A percentile compares a stretch with the other conserved stretches of the same genome.
These are phyloP conservation scores for Osmanthus fragrans DNA, from an alignment of 257 asterid genomes.

Conservation along the genomic window DNA sequence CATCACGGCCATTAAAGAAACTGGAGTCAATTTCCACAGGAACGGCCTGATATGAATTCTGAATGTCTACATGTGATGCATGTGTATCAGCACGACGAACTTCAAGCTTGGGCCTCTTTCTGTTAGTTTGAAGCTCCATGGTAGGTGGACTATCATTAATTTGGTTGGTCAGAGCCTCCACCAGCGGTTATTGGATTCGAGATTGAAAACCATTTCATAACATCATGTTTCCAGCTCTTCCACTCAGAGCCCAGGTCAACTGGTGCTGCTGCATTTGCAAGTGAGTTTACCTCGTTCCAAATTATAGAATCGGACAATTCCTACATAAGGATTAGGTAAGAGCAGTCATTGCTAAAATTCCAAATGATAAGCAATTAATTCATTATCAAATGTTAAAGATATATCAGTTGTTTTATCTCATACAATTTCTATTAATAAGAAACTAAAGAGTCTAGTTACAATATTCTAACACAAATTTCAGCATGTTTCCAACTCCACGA, in stretches of 20 bases:
- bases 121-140: conserved; percentile 55
- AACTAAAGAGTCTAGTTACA: conserved; percentile 7
- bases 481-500: background rate
- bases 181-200: conserved; percentile 52
- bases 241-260: conserved; percentile 64
- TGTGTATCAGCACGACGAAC: conserved; percentile 95
- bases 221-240: conserved; percentile 91
- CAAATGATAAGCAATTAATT: conserved; percentile 8
- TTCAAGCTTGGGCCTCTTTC: conserved; percentile 95
- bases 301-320: conserved; percentile 76
- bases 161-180: conserved; percentile 47
- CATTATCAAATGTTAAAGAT: conserved; percentile 4
- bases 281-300: conserved; percentile 73
- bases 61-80: conserved; percentile 37
- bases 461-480: background rate
- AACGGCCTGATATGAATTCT: conserved; percentile 51
- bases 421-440: conserved; percentile 11
- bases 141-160: conserved; percentile 45
- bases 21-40: conserved; percentile 52
- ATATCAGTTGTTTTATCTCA: conserved; percentile 6
- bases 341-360: conserved; percentile 15
- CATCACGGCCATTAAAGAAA: conserved; percentile 45
- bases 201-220: conserved; percentile 85
- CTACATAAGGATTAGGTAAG: conserved; percentile 38
- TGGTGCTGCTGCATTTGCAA: conserved; percentile 47